Base-by-base conservation (phyloP, 176 grass and related monocot genomes). In the Cymbopogon citratus region DNA sequence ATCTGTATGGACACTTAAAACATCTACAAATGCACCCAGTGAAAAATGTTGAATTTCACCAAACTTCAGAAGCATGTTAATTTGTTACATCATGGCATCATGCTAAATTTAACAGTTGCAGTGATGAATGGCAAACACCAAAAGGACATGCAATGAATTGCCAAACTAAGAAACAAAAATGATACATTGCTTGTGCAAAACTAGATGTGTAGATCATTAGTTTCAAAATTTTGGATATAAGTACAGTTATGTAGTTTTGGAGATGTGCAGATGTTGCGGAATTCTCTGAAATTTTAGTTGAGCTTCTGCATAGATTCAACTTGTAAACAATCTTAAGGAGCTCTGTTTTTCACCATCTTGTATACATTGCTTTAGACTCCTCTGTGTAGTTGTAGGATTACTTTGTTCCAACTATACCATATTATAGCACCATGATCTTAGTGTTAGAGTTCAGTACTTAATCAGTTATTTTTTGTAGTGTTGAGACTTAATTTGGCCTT, bases 271-370 rank as follows among this genome's bases (percentile, higher is more conserved):
- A 18, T 35, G 15, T 83, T 45, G 12, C 34, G 19, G 52, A 57
- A 8, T 57, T 12, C 21, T 74, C 18, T 41, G 16, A 27, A 77
- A 71, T 39, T 71, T 67, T 21, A 36, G 24, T 48, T 25, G 35
- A 19, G 26, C 48, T 18, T 85, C 33, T 29, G 14, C 14, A 9
- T 67, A 31, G 62, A 12, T 76, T 9, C 38, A 76, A 15, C 1
- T 60, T 77, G 24, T 77, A 77, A 67, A 12, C 35, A 63, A 63
- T 85, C 75, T 71, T 71, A 78, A n/a, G 71, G 40, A 41, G 15
- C 12, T 38, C 24, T 78, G n/a, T 78, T 60, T 60, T 14, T 38
- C 9, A 21, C 27, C 40, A 61, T 23, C 26, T 77, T 26, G 5
- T 62, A 40, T 41, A 63, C 13, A 14, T 26, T 28, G 15, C 15